phyloP scores from a whole-genome alignment of 805 yeast genomes.

The Ogataea pilisensis region DNA sequence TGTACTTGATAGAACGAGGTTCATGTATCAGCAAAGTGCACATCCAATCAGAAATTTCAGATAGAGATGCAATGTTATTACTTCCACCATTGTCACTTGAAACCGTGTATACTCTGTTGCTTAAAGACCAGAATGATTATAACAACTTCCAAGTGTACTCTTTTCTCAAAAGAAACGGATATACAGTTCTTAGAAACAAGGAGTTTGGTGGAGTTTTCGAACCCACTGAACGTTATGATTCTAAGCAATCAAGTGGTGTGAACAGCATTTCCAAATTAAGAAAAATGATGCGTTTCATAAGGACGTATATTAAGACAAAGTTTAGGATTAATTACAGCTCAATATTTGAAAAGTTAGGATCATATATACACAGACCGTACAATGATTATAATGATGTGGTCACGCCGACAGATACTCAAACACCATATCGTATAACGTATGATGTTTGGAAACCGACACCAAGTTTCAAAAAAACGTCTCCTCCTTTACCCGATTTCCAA shows the following conservation, averaged over 20 bases:
- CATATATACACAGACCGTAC: slow-evolving; percentile 1
- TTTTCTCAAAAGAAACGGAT: slow-evolving; percentile 74
- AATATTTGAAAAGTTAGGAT: slow-evolving; percentile 16
- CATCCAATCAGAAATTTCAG: slow-evolving; percentile 16
- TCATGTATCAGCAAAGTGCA: slow-evolving; percentile 33
- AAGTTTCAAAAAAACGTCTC: slow-evolving; percentile 62
- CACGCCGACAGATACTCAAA: slow-evolving; percentile 17
- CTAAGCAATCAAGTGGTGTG: too few species aligned
- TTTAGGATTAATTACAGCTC: slow-evolving; percentile 1
- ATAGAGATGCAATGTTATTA: slow-evolving; percentile 20
- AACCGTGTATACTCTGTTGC: slow-evolving; percentile 53
- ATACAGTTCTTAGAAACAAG: slow-evolving; percentile 44
- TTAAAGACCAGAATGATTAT: slow-evolving; percentile 34
- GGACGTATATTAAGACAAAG: slow-evolving; percentile 6
- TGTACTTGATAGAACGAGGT: slow-evolving; percentile 82
- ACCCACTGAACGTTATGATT: too few species aligned
- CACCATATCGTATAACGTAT: slow-evolving; percentile 38
- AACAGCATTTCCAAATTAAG: neutral
- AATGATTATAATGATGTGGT: slow-evolving; percentile 3
- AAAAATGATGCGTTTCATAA: slow-evolving; percentile 4
- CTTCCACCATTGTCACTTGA: slow-evolving; percentile 51
- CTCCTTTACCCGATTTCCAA: slow-evolving; percentile 74
- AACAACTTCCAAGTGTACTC: slow-evolving; percentile 67
- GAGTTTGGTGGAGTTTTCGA: slow-evolving; percentile 8
- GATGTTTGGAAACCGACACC: slow-evolving; percentile 84